Base-by-base conservation (phyloP, 352 stramenopile species). In the Aphanomyces astaci region DNA sequence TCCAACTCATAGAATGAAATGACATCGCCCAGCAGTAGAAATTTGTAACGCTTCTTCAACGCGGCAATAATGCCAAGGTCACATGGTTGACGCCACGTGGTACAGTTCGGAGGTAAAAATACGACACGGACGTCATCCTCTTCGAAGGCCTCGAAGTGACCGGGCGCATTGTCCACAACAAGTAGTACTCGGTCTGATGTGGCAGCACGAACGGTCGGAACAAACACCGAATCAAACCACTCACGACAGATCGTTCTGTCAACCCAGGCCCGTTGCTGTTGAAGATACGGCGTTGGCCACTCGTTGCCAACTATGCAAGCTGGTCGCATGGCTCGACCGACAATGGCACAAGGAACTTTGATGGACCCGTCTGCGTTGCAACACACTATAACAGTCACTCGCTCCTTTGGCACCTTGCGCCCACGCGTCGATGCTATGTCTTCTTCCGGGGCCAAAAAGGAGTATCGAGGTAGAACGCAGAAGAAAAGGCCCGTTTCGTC, bases 51-150 rank as follows among this genome's bases (percentile, higher is more conserved):
- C 54, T 63, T 63, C 25, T 63, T 63, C 11, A 46, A 48, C 11
- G 54, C 30, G 5, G 54, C 54, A 19, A 63, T 63, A 22, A 63
- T 63, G 46, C 54, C 54, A 40, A 63, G 54, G 24, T 63, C 54
- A 5, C 9, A 48, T 22, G 54, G 54, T 46, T 63, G 54, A 10
- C 54, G 33, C 54, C 54, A 63, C 11, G 30, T 25, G 5, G 54
- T 63, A 25, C 54, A 63, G 33, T 63, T 63, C 5, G 33, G 30
- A 11, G 54, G 54, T 27, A 63, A n/a, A 46, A 63, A 63, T 27
- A 5, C 13, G 9, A 63, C 54, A 17, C 39, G 39, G 33, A 63
- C 54, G 10, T 25, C 13, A 36, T 27, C 54, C 7, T 49, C 30
- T 11, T 9, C n/a, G 33, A 48, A 25, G 7, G 15, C 19, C 5